Percentiles rank a stretch among this genome's conserved stretches.
These are phyloP conservation scores for Dactylonectria macrodidyma DNA, from an alignment of 2,329 filamentous ascomycete genomes.

Conservation along the genomic window DNA sequence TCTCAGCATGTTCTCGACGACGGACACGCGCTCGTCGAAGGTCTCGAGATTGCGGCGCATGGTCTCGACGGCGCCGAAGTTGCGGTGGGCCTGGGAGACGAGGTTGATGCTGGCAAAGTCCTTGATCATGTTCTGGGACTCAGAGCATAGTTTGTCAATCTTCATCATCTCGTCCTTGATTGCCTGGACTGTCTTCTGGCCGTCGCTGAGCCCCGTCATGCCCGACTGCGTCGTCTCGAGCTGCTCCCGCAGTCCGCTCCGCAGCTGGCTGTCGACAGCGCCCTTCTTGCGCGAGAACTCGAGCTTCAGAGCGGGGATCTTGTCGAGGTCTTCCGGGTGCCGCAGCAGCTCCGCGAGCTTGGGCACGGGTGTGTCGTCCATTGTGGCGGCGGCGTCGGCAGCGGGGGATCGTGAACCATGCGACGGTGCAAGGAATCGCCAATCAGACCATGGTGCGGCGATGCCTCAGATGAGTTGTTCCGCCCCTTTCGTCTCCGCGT, in stretches of 20 bases:
- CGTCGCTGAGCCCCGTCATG: constrained; percentile 90
- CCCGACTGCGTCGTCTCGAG: constrained; percentile 94
- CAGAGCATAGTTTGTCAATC: constrained; percentile 96
- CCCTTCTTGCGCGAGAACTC: constrained; percentile 96
- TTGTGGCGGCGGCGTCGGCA: constrained; percentile 44
- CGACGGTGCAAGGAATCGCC: constrained; percentile 38
- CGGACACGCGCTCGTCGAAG: constrained; percentile 83
- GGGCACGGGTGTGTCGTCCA: constrained; percentile 75
- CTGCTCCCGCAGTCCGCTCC: constrained; percentile 90
- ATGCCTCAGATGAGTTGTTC: background rate
- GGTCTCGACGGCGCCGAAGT: constrained; percentile 93
- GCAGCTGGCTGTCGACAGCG: constrained; percentile 90
- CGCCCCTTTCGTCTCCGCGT: constrained; percentile 1
- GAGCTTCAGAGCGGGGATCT: constrained; percentile 88
- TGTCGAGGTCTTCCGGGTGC: constrained; percentile 97
- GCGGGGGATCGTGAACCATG: constrained; percentile 37
- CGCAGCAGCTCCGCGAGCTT: constrained; percentile 94
- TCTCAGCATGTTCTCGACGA: constrained; percentile 83
- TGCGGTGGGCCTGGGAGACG: constrained; percentile 94
- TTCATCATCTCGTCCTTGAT: constrained; percentile 99
- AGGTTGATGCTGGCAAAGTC: constrained; percentile 95
- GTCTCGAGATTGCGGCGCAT: constrained; percentile 93
- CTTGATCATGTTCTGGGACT: constrained; percentile 96
- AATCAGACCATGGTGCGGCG: constrained; percentile 48
- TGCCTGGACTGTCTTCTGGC: constrained; percentile 89